Evolutionary conservation across 2,329 filamentous ascomycete genomes (phyloP).

Genomic region (Teratosphaeria epicoccoides): DNA sequence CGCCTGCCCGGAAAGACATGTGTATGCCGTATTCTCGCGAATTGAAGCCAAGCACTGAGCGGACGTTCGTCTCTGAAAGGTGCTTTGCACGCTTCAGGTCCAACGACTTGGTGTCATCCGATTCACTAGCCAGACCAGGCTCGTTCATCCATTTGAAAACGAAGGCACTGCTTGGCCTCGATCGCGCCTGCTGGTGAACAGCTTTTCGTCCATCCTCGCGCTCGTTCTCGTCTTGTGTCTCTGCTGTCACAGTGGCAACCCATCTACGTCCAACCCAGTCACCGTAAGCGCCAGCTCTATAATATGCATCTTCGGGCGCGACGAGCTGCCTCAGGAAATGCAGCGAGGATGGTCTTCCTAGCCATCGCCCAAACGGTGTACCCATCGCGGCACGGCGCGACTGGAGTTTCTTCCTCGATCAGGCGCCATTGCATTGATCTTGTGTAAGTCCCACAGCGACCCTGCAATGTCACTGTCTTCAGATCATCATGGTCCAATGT

Average conservation of each 20-base stretch:
- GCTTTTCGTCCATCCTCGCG: background rate
- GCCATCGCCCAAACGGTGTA: constrained; percentile 34
- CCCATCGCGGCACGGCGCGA: constrained; percentile 29
- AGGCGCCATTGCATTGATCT: constrained; percentile 25
- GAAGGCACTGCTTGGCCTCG: background rate
- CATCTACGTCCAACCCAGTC: background rate
- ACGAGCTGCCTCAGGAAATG: constrained; percentile 27
- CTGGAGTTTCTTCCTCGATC: constrained; percentile 15
- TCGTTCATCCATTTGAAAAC: background rate
- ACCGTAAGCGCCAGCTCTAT: background rate
- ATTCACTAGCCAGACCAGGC: background rate
- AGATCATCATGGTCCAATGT: background rate
- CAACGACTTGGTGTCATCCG: background rate
- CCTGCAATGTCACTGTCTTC: background rate
- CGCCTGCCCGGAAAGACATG: constrained; percentile 8
- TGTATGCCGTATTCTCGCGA: constrained; percentile 7
- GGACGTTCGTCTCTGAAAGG: background rate
- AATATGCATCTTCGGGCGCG: constrained; percentile 2
- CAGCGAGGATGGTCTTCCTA: constrained; percentile 35
- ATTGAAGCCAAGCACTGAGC: constrained; percentile 1
- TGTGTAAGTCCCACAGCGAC: background rate
- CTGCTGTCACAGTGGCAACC: background rate
- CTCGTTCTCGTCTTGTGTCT: background rate
- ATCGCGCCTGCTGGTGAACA: background rate
- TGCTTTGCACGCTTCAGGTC: background rate